Conservation (phyloP, 2,329 filamentous ascomycete genomes). For the Botrytis fragariae region DNA sequence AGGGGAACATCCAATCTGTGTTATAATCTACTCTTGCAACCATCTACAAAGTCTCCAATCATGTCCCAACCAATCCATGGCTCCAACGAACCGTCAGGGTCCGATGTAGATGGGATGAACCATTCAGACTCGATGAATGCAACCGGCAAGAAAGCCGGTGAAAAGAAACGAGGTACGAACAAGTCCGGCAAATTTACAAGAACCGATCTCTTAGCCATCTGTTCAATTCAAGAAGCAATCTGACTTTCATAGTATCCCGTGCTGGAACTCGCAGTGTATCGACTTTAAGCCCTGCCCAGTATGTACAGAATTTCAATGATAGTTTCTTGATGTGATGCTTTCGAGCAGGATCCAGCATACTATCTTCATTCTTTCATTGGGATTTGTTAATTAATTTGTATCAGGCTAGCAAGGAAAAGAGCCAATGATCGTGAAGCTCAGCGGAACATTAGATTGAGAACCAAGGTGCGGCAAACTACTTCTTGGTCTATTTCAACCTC, state of each 20-base stretch:
- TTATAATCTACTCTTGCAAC: background rate
- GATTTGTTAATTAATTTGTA: slow-evolving; percentile 60
- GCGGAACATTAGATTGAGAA: slow-evolving; percentile 54
- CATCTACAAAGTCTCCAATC: background rate
- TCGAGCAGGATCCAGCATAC: background rate
- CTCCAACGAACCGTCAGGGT: background rate
- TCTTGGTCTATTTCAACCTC: background rate
- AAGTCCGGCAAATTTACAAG: background rate
- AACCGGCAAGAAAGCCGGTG: background rate
- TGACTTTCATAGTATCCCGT: slow-evolving; percentile 34
- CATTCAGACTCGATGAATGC: background rate
- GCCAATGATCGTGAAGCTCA: slow-evolving; percentile 91
- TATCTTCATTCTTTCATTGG: no score
- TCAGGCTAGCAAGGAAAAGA: slow-evolving; percentile 83
- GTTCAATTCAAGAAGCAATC: background rate
- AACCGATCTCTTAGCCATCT: background rate
- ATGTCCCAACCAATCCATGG: slow-evolving; percentile 6
- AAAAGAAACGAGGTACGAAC: slow-evolving; percentile 33
- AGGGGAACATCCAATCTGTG: background rate
- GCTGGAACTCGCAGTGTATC: slow-evolving; percentile 73
- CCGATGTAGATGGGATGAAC: background rate
- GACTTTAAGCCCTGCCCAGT: slow-evolving; percentile 52
- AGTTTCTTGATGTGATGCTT: background rate
- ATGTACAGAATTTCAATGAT: background rate
- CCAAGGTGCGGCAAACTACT: slow-evolving; percentile 7